Evolutionary conservation across 2,329 filamentous ascomycete species (phyloP).

Genomic region (Rhytidhysteron rufulum): DNA sequence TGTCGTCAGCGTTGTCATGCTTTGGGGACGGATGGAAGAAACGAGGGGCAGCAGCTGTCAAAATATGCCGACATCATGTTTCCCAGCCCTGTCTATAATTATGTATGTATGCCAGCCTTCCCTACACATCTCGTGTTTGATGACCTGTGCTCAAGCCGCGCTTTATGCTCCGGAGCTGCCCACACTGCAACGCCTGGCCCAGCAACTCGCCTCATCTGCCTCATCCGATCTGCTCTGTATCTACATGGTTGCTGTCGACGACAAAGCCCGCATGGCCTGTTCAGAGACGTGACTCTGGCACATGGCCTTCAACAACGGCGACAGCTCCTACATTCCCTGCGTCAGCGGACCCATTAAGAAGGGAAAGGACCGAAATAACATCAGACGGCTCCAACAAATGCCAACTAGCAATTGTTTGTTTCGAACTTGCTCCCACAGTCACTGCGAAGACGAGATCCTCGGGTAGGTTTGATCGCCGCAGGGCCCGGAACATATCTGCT

Average conservation of each 20-base stretch:
- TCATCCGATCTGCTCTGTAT: no score
- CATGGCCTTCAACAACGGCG: conserved; percentile 35
- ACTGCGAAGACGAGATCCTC: conserved; percentile 77
- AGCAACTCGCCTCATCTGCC: no score
- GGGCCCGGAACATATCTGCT: conserved; percentile 76
- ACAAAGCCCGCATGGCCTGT: not conserved
- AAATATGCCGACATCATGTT: no score
- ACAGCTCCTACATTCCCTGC: conserved; percentile 38
- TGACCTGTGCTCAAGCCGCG: not conserved
- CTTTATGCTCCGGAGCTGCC: not conserved
- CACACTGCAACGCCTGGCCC: no score
- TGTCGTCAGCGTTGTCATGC: no score
- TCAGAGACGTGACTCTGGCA: conserved; percentile 30
- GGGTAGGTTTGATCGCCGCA: conserved; percentile 56
- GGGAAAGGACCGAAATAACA: conserved; percentile 65
- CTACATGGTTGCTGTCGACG: not conserved
- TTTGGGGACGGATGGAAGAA: no score
- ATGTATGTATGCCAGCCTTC: no score
- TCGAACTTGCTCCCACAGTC: conserved; percentile 86
- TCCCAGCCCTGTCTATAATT: no score
- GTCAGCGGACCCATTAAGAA: conserved; percentile 50
- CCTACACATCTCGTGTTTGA: not conserved
- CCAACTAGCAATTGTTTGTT: conserved; percentile 86
- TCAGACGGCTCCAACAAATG: conserved; percentile 85
- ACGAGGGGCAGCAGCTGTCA: no score